phyloP scores from a whole-genome alignment of 768 basidiomycete genomes.

The Kwoniella heveanensis region DNA sequence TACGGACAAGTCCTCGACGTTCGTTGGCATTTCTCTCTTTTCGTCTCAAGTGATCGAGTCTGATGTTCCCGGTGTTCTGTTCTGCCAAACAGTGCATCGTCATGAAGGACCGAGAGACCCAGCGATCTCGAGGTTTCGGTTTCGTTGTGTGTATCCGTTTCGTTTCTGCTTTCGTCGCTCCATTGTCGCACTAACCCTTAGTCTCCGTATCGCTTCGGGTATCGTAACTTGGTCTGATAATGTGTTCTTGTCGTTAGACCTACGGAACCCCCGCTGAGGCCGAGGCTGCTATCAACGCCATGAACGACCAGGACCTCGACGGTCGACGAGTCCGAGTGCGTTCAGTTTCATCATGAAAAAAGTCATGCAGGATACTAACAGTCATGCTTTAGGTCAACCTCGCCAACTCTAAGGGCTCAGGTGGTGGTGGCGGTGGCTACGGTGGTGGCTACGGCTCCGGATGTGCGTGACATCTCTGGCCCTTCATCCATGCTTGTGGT shows the following conservation, averaged over 20 bases:
- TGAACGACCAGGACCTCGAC: conserved; percentile 92
- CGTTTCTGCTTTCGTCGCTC: conserved; percentile 21
- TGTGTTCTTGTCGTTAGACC: conserved; percentile 37
- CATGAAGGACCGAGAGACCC: conserved; percentile 98
- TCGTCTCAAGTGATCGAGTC: conserved; percentile 3
- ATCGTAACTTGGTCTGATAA: background rate
- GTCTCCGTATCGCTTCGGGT: background rate
- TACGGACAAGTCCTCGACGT: conserved; percentile 90
- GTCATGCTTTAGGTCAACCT: conserved; percentile 67
- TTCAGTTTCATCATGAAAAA: conserved; percentile 4
- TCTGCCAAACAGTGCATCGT: conserved; percentile 73
- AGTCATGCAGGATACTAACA: no score
- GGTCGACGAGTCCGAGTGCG: conserved; percentile 78
- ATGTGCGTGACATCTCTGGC: conserved; percentile 60
- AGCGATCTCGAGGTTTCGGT: conserved; percentile 94
- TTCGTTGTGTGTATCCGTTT: conserved; percentile 68
- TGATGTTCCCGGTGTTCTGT: conserved; percentile 14
- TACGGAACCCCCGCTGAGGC: conserved; percentile 65
- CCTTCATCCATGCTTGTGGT: conserved; percentile 13
- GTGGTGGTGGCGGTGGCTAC: conserved; percentile 49
- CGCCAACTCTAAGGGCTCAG: conserved; percentile 57
- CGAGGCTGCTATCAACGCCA: conserved; percentile 68
- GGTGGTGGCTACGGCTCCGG: conserved; percentile 46
- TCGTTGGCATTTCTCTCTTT: conserved; percentile 60
- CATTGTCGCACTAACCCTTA: background rate